Percentiles rank a stretch among this genome's conserved stretches.
Evolutionary conservation across 345 rosid species (phyloP).

Genomic region (Aquilaria yunnanensis): DNA sequence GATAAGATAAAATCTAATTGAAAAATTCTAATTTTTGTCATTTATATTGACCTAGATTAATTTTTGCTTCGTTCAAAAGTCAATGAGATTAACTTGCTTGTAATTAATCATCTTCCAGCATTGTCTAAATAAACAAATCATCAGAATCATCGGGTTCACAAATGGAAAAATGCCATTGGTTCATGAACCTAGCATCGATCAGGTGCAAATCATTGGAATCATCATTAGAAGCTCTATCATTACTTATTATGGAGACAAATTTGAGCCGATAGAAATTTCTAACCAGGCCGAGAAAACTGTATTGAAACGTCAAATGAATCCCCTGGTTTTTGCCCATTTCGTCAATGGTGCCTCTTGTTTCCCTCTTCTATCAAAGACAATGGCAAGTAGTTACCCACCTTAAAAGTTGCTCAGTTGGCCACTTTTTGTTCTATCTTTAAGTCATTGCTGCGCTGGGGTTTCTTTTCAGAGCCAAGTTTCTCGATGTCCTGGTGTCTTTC

Average conservation of each 20-base stretch:
- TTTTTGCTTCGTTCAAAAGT: too few relatives aligned
- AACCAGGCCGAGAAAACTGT: slow-evolving; percentile 26
- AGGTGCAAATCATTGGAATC: slow-evolving; percentile 61
- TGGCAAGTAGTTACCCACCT: too few relatives aligned
- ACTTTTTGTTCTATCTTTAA: too few relatives aligned
- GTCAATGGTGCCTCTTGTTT: slow-evolving; percentile 17
- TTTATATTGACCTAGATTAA: too few relatives aligned
- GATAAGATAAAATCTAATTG: not conserved
- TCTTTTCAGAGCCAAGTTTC: too few relatives aligned
- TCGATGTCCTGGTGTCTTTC: too few relatives aligned
- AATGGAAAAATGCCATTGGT: slow-evolving; percentile 51
- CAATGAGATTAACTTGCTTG: too few relatives aligned
- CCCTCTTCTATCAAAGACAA: too few relatives aligned
- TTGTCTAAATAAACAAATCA: slow-evolving; percentile 24
- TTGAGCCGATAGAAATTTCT: slow-evolving; percentile 16
- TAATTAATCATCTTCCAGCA: too few relatives aligned
- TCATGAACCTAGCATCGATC: slow-evolving; percentile 37
- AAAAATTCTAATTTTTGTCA: too few relatives aligned
- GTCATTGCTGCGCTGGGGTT: too few relatives aligned
- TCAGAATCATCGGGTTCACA: slow-evolving; percentile 45
- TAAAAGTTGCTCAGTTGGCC: too few relatives aligned
- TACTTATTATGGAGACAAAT: slow-evolving; percentile 47
- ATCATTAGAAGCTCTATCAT: slow-evolving; percentile 35
- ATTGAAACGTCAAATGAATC: slow-evolving; percentile 57
- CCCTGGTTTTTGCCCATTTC: slow-evolving; percentile 41